These are phyloP conservation scores for Bipolaris cookei DNA, from an alignment of 2,329 filamentous ascomycete species.

Conservation along the genomic window DNA sequence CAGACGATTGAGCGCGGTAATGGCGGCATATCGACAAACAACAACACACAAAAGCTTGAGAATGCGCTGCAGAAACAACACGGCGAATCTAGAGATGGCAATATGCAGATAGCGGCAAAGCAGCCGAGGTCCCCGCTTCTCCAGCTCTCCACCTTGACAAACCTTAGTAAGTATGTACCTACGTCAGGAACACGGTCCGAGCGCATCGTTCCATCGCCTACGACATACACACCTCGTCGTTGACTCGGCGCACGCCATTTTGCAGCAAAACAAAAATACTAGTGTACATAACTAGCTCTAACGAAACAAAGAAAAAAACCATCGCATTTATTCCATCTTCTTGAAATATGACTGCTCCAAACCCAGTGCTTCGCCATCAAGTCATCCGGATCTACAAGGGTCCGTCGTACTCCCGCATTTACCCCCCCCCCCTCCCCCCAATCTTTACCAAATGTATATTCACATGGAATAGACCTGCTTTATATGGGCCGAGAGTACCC, in stretches of 20 bases:
- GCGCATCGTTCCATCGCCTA: too few species aligned
- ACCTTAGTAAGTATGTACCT: too few species aligned
- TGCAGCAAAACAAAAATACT: not conserved
- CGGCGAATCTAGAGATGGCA: not conserved
- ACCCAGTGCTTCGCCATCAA: constrained; percentile 70
- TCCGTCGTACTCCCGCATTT: constrained; percentile 41
- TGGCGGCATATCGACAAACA: constrained; percentile 24
- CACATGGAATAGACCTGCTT: constrained; percentile 70
- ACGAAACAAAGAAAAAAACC: too few species aligned
- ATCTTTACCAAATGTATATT: not conserved
- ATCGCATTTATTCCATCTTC: too few species aligned
- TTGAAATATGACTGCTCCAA: constrained; percentile 48
- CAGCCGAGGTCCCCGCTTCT: constrained; percentile 8
- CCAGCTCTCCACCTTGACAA: not conserved
- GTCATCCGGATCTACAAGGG: constrained; percentile 92
- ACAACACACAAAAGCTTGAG: not conserved
- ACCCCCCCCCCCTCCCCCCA: not conserved
- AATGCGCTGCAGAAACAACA: not conserved
- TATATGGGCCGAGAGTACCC: constrained; percentile 87
- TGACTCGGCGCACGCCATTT: not conserved
- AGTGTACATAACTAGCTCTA: not conserved
- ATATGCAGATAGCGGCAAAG: not conserved
- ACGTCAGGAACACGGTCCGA: too few species aligned
- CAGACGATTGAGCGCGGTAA: constrained; percentile 23
- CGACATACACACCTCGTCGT: too few species aligned